These are phyloP conservation scores for Cercospora citrullina DNA, from an alignment of 2,329 filamentous ascomycete species.

Conservation along the genomic window DNA sequence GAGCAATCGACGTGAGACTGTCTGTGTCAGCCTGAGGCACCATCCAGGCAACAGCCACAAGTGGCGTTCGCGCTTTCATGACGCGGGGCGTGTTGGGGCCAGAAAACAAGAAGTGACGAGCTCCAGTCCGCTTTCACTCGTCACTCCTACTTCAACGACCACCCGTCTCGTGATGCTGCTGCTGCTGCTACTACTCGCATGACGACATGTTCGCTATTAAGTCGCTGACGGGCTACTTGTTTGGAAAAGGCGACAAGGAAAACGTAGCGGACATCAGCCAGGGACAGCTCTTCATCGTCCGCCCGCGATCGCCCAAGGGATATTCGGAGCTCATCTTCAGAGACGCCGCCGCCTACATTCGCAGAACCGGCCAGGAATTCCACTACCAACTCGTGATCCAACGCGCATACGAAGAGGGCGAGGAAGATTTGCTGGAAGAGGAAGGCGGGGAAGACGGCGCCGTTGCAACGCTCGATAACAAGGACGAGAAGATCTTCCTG, in stretches of 20 bases:
- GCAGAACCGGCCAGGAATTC: constrained; percentile 89
- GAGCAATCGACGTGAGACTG: not conserved
- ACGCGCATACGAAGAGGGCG: constrained; percentile 94
- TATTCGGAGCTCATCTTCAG: constrained; percentile 98
- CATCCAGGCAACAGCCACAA: not conserved
- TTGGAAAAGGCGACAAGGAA: constrained; percentile 85
- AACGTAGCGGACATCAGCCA: constrained; percentile 91
- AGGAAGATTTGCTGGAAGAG: constrained; percentile 85
- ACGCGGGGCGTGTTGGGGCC: not conserved
- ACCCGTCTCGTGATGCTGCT: not conserved
- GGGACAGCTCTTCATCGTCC: constrained; percentile 95
- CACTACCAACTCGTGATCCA: constrained; percentile 98
- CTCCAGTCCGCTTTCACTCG: not conserved
- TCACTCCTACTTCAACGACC: not conserved
- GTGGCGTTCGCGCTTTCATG: constrained; percentile 1
- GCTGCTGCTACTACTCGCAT: not conserved
- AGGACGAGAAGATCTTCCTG: constrained; percentile 95
- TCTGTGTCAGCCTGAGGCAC: not conserved
- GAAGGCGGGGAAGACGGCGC: constrained; percentile 76
- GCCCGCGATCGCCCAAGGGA: constrained; percentile 90
- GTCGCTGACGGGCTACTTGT: constrained; percentile 70
- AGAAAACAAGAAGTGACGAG: not conserved
- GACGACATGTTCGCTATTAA: constrained; percentile 39
- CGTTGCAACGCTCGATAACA: constrained; percentile 70
- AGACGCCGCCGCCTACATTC: constrained; percentile 88